Conservation (phyloP, 192 early-diverging fungal genomes). For the Gonapodya prolifera region DNA sequence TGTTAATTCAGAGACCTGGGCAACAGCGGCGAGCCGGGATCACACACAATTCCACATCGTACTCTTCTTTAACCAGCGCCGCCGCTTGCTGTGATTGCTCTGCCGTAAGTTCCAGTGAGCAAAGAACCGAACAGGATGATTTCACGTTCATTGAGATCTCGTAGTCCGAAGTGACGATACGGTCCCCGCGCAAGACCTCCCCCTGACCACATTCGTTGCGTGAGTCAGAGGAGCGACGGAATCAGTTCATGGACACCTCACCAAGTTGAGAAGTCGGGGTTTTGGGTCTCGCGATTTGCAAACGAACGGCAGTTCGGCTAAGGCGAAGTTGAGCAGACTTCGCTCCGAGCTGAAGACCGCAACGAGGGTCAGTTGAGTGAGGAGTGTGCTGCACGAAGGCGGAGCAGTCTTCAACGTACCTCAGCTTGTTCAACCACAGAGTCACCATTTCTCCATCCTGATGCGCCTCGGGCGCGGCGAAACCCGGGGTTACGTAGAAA, state of each 20-base stretch:
- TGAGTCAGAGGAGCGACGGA: too few relatives aligned
- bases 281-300: slow-evolving; percentile 29
- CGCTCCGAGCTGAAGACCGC: slow-evolving; percentile 48
- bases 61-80: slow-evolving; percentile 39
- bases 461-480: slow-evolving; percentile 8
- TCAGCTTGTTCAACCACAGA: slow-evolving; percentile 49
- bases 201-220: slow-evolving; percentile 46
- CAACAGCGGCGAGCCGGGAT: neutral
- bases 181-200: slow-evolving; percentile 58
- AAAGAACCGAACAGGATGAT: slow-evolving; percentile 35
- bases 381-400: too few relatives aligned
- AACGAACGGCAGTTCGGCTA: slow-evolving; percentile 48
- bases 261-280: slow-evolving; percentile 18
- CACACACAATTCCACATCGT: slow-evolving; percentile 45
- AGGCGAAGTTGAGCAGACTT: slow-evolving; percentile 50
- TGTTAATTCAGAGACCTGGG: neutral
- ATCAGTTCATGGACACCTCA: too few relatives aligned
- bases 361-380: too few relatives aligned
- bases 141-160: slow-evolving; percentile 29
- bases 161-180: slow-evolving; percentile 47
- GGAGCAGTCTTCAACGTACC: neutral
- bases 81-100: slow-evolving; percentile 29
- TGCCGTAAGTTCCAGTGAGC: slow-evolving; percentile 25
- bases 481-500: neutral
- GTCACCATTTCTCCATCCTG: slow-evolving; percentile 38